Evolutionary conservation across 805 yeast genomes (phyloP), one percentile per base, ranked within the genome.

Genomic region (Metschnikowia peoriensis): DNA sequence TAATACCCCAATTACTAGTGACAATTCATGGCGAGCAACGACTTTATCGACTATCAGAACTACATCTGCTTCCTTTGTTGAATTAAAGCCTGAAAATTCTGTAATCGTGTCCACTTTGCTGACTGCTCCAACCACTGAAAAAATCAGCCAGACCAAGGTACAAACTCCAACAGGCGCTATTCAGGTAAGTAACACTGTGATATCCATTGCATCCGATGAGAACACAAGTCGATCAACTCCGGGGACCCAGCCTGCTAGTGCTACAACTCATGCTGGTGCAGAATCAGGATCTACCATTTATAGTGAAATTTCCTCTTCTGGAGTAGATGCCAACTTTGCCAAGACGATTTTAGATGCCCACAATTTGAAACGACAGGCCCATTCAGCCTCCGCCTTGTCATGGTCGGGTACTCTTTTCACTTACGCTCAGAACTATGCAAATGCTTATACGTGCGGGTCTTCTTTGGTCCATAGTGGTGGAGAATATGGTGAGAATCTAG

Each of bases 391-490:
- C 16, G 69, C 68, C 7, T 66, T 89, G 49, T 45, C 66, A 1
- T 89, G 96, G 96, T 76, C 78, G 54, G 60, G 68, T 7, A 70
- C 69, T 0, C 66, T 85, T 16, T 84, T 82, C 45, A 52, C 63
- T 6, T 79, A 78, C 59, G 93, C 96, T 60, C 75, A 64, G 61
- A 71, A 46, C 37, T 67, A 70, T 57, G 77, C 83, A 50, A 51
- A 61, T 43, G 47, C 64, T 7, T 87, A 85, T 72, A 70, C 78
- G 64, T 83, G 77, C 69, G 64, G 76, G 28, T 47, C 56, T 12
- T 38, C 44, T 17, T 56, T 58, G 51, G 44, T 29, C 14, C 62
- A 59, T 53, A 48, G 57, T 32, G 55, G 56, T 2, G 62, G 62
- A 11, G 28, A 49, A 10, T 60, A 60, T 50, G 63, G 63, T 27